Conservation (phyloP, 2,329 filamentous ascomycete species). For the Ophiostoma novo-ulmi region DNA sequence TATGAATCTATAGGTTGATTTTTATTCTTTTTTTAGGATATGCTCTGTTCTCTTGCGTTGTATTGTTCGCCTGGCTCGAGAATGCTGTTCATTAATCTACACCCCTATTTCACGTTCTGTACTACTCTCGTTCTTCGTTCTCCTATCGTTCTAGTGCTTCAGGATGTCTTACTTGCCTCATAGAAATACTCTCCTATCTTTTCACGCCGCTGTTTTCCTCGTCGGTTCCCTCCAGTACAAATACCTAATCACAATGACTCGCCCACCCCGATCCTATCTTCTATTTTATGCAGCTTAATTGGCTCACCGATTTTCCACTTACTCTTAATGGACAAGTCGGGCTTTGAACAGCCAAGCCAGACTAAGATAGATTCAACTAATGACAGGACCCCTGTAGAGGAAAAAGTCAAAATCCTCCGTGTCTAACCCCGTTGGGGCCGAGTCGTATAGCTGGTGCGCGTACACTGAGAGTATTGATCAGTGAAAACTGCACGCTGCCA, state of each 20-base stretch:
- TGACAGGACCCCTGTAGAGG: not conserved
- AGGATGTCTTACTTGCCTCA: not conserved
- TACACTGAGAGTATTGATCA: not conserved
- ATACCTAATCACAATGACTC: not conserved
- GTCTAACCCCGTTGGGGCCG: not conserved
- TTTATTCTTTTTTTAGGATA: not conserved
- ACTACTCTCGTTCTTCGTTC: not conserved
- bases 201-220: not conserved
- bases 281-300: conserved; percentile 10
- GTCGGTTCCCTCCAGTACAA: not conserved
- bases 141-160: not conserved
- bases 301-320: conserved; percentile 1
- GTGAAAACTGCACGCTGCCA: not conserved
- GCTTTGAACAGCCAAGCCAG: not conserved
- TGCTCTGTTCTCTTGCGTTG: not conserved
- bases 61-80: not conserved
- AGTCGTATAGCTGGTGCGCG: not conserved
- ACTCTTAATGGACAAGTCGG: not conserved
- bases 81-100: not conserved
- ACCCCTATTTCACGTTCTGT: not conserved
- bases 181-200: not conserved
- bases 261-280: conserved; percentile 6
- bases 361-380: not conserved
- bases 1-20: not conserved
- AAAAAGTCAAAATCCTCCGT: conserved; percentile 11